phyloP scores from a whole-genome alignment of 202 grass and related monocot genomes.

The Zizania palustris region DNA sequence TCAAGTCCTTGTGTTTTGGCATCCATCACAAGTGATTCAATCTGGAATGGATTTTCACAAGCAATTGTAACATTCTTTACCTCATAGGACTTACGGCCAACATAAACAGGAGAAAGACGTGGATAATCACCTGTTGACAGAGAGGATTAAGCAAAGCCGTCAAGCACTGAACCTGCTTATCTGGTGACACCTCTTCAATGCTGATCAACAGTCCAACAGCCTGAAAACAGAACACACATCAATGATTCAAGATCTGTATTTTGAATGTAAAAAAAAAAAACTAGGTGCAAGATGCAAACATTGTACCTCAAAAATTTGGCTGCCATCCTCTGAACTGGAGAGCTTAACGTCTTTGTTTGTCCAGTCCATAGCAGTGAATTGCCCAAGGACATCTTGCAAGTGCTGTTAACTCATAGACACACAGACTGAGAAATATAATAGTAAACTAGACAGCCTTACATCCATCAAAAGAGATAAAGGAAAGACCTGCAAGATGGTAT shows the following conservation, averaged over 20 bases:
- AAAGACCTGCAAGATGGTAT: slow-evolving; percentile 87
- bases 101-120: slow-evolving; percentile 1
- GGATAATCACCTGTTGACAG: slow-evolving; percentile 70
- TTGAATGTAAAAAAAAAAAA: slow-evolving; percentile 39
- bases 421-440: slow-evolving; percentile 34
- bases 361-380: slow-evolving; percentile 66
- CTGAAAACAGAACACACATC: slow-evolving; percentile 51
- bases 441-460: slow-evolving; percentile 9
- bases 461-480: slow-evolving; percentile 37
- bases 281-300: slow-evolving; percentile 21
- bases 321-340: slow-evolving; percentile 87
- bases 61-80: slow-evolving; percentile 27
- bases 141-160: slow-evolving; percentile 82
- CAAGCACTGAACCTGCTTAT: slow-evolving; percentile 86
- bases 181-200: slow-evolving; percentile 79
- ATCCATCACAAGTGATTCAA: slow-evolving; percentile 72
- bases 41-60: slow-evolving; percentile 52
- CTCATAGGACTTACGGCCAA: slow-evolving; percentile 22
- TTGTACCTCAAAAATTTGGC: slow-evolving; percentile 89
- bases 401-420: slow-evolving; percentile 57
- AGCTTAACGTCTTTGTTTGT: slow-evolving; percentile 56
- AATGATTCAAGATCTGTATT: slow-evolving; percentile 40
- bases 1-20: slow-evolving; percentile 67
- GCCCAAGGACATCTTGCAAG: slow-evolving; percentile 73
- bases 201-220: slow-evolving; percentile 91